Evolutionary conservation across 768 basidiomycete species (phyloP).

Genomic region (Lactifluus volemus): DNA sequence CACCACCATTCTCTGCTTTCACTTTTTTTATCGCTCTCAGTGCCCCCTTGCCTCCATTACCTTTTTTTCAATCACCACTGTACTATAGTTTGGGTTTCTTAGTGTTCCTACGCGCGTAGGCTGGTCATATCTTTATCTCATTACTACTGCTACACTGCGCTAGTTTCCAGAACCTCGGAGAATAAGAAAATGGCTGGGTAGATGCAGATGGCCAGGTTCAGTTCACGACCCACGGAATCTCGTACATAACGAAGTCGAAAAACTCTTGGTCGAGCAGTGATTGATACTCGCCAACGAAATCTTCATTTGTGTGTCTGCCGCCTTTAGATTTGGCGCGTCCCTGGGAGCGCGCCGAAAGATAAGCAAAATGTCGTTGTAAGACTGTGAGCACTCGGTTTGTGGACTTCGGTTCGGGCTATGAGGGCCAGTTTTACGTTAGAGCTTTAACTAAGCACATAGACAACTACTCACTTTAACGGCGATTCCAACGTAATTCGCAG

Average conservation of each 20-base stretch:
- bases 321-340: constrained; percentile 37
- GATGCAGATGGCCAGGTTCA: constrained; percentile 27
- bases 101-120: constrained; percentile 44
- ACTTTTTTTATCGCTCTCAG: constrained; percentile 14
- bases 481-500: constrained; percentile 81
- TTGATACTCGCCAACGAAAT: constrained; percentile 87
- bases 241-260: constrained; percentile 90
- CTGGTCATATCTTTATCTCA: constrained; percentile 51
- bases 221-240: constrained; percentile 82
- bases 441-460: neutral
- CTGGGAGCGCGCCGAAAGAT: constrained; percentile 67
- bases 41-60: neutral
- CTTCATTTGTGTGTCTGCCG: constrained; percentile 38
- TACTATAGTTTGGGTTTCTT: constrained; percentile 32
- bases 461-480: constrained; percentile 56
- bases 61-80: constrained; percentile 15
- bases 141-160: constrained; percentile 19
- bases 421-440: neutral
- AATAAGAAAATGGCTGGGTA: constrained; percentile 13
- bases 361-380: constrained; percentile 71
- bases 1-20: constrained; percentile 12
- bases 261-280: constrained; percentile 91
- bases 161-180: constrained; percentile 8
- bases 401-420: constrained; percentile 78
- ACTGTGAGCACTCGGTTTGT: constrained; percentile 68